These are phyloP conservation scores for Cryptomeria japonica DNA, from an alignment of 75 land plant genomes.

Conservation along the genomic window DNA sequence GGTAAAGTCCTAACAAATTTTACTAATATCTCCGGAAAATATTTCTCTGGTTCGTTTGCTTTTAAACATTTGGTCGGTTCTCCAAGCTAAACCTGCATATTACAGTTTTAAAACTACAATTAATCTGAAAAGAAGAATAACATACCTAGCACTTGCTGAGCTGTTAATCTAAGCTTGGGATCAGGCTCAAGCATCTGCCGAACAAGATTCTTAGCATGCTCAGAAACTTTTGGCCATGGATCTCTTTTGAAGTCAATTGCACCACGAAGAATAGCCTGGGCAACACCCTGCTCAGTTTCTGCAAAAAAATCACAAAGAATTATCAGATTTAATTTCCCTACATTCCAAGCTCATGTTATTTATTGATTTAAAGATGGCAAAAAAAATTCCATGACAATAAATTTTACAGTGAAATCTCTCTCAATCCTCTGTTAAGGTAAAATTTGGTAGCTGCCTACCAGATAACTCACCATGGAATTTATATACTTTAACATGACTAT, in stretches of 20 bases:
- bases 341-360: background rate
- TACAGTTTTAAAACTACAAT: background rate
- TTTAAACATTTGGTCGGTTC: background rate
- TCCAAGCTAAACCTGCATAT: background rate
- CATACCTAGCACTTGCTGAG: conserved; percentile 80
- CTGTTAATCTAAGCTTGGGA: conserved; percentile 62
- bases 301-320: conserved; percentile 12
- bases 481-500: background rate
- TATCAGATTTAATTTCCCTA: background rate
- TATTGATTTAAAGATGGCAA: background rate
- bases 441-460: background rate
- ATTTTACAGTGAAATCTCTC: background rate
- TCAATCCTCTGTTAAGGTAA: background rate
- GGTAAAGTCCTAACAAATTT: background rate
- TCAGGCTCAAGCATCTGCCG: conserved; percentile 84
- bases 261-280: conserved; percentile 82
- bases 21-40: background rate
- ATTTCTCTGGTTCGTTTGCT: background rate
- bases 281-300: conserved; percentile 95
- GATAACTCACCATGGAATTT: background rate
- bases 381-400: background rate
- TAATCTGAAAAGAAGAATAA: background rate
- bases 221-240: conserved; percentile 90
- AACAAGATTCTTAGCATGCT: conserved; percentile 78
- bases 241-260: conserved; percentile 83